A percentile compares a stretch with the other conserved stretches of the same genome.
Conservation (phyloP, 2,329 filamentous ascomycete species). For the Epichloe sp. region DNA sequence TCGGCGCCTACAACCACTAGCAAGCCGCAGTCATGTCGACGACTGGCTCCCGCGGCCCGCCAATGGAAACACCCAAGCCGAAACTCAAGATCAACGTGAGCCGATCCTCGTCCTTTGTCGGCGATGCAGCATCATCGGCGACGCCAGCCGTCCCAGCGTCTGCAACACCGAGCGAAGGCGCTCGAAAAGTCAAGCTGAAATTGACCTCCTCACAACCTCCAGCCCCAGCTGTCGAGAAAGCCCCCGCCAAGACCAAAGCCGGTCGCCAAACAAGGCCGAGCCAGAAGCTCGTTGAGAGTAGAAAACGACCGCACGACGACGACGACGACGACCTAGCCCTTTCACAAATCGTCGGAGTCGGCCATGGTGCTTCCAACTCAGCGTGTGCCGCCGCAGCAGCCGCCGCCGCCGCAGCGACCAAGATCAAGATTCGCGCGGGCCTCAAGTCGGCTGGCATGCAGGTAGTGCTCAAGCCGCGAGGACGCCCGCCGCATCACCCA, state of each 20-base stretch:
- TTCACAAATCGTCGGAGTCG: constrained; percentile 8
- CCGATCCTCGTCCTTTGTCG: constrained; percentile 21
- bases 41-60: constrained; percentile 9
- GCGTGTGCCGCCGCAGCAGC: background rate
- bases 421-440: constrained; percentile 38
- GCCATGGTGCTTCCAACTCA: background rate
- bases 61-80: constrained; percentile 20
- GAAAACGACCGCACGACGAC: constrained; percentile 48
- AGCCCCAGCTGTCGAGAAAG: constrained; percentile 18
- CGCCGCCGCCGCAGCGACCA: constrained; percentile 27
- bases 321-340: constrained; percentile 30
- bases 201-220: constrained; percentile 25
- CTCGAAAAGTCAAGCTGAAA: constrained; percentile 29
- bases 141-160: constrained; percentile 7
- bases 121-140: constrained; percentile 13
- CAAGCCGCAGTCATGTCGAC: background rate
- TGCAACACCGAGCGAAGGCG: constrained; percentile 18
- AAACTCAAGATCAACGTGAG: constrained; percentile 28
- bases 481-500: constrained; percentile 54
- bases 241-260: constrained; percentile 39
- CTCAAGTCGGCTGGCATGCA: constrained; percentile 24
- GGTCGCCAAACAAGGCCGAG: constrained; percentile 47
- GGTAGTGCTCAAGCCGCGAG: constrained; percentile 46
- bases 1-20: background rate
- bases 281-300: constrained; percentile 41